Conservation (phyloP, 139 green algal species). For the Chlamydomonas sp. region DNA sequence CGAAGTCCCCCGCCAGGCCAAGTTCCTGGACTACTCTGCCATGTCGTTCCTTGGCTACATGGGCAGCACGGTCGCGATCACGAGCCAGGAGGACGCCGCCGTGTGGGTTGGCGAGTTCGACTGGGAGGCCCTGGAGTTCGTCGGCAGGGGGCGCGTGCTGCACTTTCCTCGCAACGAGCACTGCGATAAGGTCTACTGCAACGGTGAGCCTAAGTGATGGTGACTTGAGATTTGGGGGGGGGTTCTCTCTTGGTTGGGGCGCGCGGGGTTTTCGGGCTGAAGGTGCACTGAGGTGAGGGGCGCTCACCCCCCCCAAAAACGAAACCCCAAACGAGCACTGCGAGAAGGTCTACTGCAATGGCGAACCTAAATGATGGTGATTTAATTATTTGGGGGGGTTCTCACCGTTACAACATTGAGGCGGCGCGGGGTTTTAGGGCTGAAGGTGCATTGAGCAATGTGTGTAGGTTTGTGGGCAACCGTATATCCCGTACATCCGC, state of each 20-base stretch:
- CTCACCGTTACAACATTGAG: too few relatives aligned
- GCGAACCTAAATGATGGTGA: too few relatives aligned
- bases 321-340: conserved; percentile 32
- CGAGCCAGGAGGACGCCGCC: conserved; percentile 34
- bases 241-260: too few relatives aligned
- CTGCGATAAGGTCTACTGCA: conserved; percentile 35
- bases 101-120: conserved; percentile 39
- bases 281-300: too few relatives aligned
- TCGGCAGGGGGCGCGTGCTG: conserved; percentile 16
- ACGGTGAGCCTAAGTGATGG: conserved; percentile 13
- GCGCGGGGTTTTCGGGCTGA: too few relatives aligned
- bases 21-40: conserved; percentile 29
- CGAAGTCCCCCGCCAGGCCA: conserved; percentile 19
- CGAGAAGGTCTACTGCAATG: conserved; percentile 33
- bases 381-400: too few relatives aligned
- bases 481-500: too few relatives aligned
- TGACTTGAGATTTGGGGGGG: too few relatives aligned
- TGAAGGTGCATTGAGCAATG: too few relatives aligned
- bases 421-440: too few relatives aligned
- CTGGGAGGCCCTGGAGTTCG: conserved; percentile 34
- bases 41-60: conserved; percentile 23
- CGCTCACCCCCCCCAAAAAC: too few relatives aligned
- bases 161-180: conserved; percentile 32
- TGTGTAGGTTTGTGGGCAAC: too few relatives aligned
- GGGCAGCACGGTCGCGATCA: conserved; percentile 20